Base-by-base conservation (phyloP, 768 basidiomycete species). In the Termitomyces sp. region DNA sequence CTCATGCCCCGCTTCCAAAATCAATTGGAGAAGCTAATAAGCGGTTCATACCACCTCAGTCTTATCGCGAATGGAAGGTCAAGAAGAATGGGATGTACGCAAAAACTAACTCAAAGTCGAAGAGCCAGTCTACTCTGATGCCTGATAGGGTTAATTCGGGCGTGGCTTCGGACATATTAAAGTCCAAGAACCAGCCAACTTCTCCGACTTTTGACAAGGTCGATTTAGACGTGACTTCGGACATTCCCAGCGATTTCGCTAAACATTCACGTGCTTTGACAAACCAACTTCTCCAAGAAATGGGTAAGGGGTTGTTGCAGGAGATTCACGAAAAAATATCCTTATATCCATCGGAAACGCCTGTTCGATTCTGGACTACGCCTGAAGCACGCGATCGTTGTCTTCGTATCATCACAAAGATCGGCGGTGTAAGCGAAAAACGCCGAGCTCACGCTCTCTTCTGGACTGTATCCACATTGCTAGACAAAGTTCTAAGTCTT, bases 331-430 rank as follows among this genome's bases (percentile, higher is more conserved):
- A 84, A 31, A 81, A 81, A 40, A 69, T 86, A 10, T 65, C 68
- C 1, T 20, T 65, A 9, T 54, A 71, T 25, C 42, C 65, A 2
- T 29, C 69, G 29, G 51, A 40, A 31, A 32, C 61, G 3, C 48
- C 60, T 2, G 76, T 90, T 7, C 78, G 83, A 50, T 93, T 94
- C 62, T 96, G 91, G 90, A 87, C 90, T 5, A 95, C 92, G 0
- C 70, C 72, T 0, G 93, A 94, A 69, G 92, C 92, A 0, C 83
- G 83, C 47, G 81, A 84, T 53, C 82, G 92, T 5, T 89, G 87
- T 66, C 74, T 88, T 20, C 79, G 84, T n/a, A 94, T 96, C 59
- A 86, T 93, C 4, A 78, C 80, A 40, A 91, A 91, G 69, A 92
- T 96, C 42, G 93, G 91, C 1, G 92, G 92, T 0, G 74, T 78